Conservation (phyloP, 2,329 filamentous ascomycete species). For the Penicillium sp. region DNA sequence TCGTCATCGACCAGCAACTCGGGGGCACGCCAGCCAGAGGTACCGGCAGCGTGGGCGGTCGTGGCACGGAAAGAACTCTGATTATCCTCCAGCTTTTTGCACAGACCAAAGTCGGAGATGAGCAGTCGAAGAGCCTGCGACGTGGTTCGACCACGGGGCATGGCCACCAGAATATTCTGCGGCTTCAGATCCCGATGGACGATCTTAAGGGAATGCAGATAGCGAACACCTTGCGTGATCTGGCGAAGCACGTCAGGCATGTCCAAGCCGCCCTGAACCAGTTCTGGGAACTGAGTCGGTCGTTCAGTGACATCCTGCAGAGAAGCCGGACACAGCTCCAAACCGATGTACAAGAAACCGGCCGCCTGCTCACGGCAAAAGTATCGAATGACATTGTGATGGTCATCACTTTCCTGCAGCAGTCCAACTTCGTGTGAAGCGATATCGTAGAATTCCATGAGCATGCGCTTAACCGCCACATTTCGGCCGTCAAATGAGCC, state of each 20-base stretch:
- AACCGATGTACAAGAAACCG: constrained; percentile 91
- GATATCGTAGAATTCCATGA: constrained; percentile 93
- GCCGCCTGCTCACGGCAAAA: constrained; percentile 86
- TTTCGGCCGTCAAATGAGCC: constrained; percentile 92
- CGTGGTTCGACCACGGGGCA: constrained; percentile 51
- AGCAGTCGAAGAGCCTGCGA: constrained; percentile 75
- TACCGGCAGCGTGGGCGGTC: constrained; percentile 88
- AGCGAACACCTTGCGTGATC: constrained; percentile 82
- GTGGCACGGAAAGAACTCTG: constrained; percentile 94
- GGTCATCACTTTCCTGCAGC: constrained; percentile 88
- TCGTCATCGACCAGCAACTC: constrained; percentile 85
- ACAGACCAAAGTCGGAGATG: constrained; percentile 96
- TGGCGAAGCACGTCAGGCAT: constrained; percentile 79
- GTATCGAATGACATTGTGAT: constrained; percentile 95
- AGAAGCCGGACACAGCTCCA: constrained; percentile 91
- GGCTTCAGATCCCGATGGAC: constrained; percentile 97
- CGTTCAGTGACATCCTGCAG: constrained; percentile 87
- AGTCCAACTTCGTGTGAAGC: constrained; percentile 91
- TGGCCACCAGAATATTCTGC: constrained; percentile 87
- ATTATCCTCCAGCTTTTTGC: constrained; percentile 92
- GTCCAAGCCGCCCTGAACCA: constrained; percentile 67
- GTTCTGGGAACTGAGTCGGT: constrained; percentile 62
- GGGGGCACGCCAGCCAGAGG: constrained; percentile 92
- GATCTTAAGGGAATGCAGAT: constrained; percentile 87
- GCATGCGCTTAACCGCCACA: constrained; percentile 94